Evolutionary conservation across 768 basidiomycete species (phyloP).

Genomic region (Rickenella mellea): DNA sequence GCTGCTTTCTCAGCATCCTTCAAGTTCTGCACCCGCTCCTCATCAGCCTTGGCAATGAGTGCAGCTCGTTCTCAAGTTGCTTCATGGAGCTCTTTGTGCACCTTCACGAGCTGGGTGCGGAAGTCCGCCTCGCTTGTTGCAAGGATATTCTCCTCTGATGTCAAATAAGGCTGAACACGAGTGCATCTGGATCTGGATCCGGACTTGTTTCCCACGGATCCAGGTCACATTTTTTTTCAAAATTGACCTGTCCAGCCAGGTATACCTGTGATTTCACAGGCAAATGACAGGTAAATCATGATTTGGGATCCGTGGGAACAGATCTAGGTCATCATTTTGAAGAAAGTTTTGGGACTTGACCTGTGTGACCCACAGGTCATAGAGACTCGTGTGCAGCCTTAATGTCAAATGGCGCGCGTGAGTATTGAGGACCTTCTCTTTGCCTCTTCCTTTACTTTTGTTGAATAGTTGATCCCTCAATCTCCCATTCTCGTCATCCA

Average conservation of each 20-base stretch:
- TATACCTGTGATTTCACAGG: too few species aligned
- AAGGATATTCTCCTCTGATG: too few species aligned
- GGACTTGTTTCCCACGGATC: too few species aligned
- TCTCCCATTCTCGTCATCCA: constrained; percentile 20
- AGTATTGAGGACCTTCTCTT: neutral
- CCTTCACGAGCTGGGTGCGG: neutral
- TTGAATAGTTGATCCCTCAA: constrained; percentile 13
- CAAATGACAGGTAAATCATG: too few species aligned
- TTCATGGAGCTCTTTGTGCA: neutral
- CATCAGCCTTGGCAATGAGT: neutral
- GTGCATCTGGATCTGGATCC: too few species aligned
- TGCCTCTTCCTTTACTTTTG: neutral
- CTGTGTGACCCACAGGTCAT: neutral
- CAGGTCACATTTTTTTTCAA: too few species aligned
- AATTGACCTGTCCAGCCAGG: too few species aligned
- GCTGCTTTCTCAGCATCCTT: neutral
- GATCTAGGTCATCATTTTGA: neutral
- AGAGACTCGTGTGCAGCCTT: too few species aligned
- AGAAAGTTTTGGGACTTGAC: neutral
- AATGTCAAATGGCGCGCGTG: neutral
- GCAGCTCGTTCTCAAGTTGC: neutral
- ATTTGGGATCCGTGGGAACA: too few species aligned
- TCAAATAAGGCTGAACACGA: too few species aligned
- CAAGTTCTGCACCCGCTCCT: neutral
- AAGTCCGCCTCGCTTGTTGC: too few species aligned